phyloP scores from a whole-genome alignment of 2,329 filamentous ascomycete genomes.

The Tolypocladium album region DNA sequence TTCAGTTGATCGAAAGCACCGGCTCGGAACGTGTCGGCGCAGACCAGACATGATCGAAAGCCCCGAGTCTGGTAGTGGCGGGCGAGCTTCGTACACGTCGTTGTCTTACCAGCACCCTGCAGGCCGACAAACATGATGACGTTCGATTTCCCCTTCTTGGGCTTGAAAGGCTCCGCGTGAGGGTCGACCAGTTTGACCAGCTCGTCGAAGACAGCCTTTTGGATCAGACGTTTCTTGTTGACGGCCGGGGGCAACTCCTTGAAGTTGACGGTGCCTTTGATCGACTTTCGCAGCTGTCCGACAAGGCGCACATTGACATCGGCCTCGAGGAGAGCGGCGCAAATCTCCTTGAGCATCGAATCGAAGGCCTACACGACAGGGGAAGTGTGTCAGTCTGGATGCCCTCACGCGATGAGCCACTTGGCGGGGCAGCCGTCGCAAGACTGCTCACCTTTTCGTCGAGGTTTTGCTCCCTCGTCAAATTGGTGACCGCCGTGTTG shows the following conservation, averaged over 20 bases:
- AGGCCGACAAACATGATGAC: slow-evolving; percentile 99
- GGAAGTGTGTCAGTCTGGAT: not conserved
- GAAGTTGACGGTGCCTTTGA: slow-evolving; percentile 86
- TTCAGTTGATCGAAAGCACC: slow-evolving; percentile 98
- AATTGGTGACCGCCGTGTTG: slow-evolving; percentile 87
- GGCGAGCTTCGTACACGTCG: slow-evolving; percentile 93
- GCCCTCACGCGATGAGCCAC: not conserved
- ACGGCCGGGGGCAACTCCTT: slow-evolving; percentile 82
- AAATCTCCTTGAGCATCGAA: slow-evolving; percentile 97
- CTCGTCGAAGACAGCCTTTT: slow-evolving; percentile 96
- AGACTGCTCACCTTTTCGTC: slow-evolving; percentile 73
- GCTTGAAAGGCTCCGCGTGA: slow-evolving; percentile 89
- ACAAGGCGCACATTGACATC: slow-evolving; percentile 97
- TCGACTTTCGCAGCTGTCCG: slow-evolving; percentile 81
- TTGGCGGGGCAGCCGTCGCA: not conserved
- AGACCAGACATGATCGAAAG: slow-evolving; percentile 88
- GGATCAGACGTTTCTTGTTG: slow-evolving; percentile 97
- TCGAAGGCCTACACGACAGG: slow-evolving; percentile 67
- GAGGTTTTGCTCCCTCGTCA: slow-evolving; percentile 84
- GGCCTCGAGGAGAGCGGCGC: slow-evolving; percentile 86
- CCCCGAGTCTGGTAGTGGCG: slow-evolving; percentile 89
- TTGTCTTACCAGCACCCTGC: slow-evolving; percentile 96
- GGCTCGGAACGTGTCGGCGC: slow-evolving; percentile 95
- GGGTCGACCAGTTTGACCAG: slow-evolving; percentile 92
- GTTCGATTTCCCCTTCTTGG: slow-evolving; percentile 90